A percentile compares a stretch with the other conserved stretches of the same genome.
phyloP scores from a whole-genome alignment of 371 early-diverging fungal species.

The Rhizomucor pusillus region DNA sequence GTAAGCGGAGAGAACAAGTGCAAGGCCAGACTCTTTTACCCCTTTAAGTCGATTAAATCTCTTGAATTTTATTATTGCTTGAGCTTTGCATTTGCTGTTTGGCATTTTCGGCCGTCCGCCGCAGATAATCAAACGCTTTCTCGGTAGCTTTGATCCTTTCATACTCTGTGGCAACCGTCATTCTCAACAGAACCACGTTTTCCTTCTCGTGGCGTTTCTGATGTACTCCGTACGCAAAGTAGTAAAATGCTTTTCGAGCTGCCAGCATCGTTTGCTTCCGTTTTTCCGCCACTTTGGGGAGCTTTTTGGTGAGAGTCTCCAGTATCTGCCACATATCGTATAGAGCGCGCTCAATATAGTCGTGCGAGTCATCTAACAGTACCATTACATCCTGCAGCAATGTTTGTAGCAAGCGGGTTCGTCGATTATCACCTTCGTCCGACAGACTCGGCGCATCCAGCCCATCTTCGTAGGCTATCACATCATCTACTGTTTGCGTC shows the following conservation, averaged over 20 bases:
- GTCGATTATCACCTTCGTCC: background rate
- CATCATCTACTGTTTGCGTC: slow-evolving; percentile 17
- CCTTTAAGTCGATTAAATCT: too few relatives aligned
- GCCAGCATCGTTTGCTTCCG: slow-evolving; percentile 9
- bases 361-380: background rate
- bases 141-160: background rate
- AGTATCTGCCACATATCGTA: slow-evolving; percentile 25
- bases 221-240: slow-evolving; percentile 17
- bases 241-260: slow-evolving; percentile 28
- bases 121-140: background rate
- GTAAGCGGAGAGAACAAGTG: too few relatives aligned
- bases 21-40: too few relatives aligned
- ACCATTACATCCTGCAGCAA: background rate
- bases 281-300: slow-evolving; percentile 8
- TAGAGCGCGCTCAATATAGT: slow-evolving; percentile 12
- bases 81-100: background rate
- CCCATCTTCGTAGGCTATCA: slow-evolving; percentile 3
- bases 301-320: slow-evolving; percentile 4
- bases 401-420: background rate
- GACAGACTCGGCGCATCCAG: too few relatives aligned
- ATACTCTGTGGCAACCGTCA: background rate
- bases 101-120: background rate
- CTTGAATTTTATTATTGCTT: too few relatives aligned
- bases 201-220: background rate
- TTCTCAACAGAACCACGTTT: background rate